phyloP scores from a whole-genome alignment of 2,329 filamentous ascomycete species.

The Verticillium nonalfalfae region DNA sequence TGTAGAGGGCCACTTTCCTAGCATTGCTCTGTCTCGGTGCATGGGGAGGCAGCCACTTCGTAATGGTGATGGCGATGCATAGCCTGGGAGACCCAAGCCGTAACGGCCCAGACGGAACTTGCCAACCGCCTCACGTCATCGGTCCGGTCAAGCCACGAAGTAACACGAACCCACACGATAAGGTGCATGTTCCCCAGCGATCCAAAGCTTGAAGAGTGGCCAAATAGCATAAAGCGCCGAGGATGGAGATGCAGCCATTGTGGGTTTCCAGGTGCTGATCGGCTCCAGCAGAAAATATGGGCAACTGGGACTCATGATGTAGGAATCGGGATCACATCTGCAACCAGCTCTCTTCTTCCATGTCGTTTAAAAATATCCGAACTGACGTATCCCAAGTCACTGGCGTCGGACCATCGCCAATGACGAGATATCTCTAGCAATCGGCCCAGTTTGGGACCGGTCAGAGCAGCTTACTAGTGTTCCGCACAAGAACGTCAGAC shows the following conservation, averaged over 20 bases:
- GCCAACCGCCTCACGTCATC: not conserved
- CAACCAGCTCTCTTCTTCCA: not conserved
- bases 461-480: not conserved
- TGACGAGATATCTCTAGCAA: no score
- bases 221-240: not conserved
- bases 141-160: not conserved
- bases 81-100: no score
- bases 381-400: no score
- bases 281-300: not conserved
- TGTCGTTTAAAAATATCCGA: no score
- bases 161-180: not conserved
- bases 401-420: no score
- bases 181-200: not conserved
- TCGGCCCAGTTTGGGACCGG: not conserved
- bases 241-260: not conserved
- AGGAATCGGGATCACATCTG: not conserved
- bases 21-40: no score
- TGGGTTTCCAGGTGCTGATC: not conserved
- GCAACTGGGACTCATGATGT: not conserved
- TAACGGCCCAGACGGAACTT: not conserved
- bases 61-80: no score
- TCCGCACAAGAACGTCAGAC: not conserved
- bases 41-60: no score
- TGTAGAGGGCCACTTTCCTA: no score
- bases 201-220: not conserved